These are phyloP conservation scores for Penicillium polonicum DNA, from an alignment of 2,329 filamentous ascomycete species.

Conservation along the genomic window DNA sequence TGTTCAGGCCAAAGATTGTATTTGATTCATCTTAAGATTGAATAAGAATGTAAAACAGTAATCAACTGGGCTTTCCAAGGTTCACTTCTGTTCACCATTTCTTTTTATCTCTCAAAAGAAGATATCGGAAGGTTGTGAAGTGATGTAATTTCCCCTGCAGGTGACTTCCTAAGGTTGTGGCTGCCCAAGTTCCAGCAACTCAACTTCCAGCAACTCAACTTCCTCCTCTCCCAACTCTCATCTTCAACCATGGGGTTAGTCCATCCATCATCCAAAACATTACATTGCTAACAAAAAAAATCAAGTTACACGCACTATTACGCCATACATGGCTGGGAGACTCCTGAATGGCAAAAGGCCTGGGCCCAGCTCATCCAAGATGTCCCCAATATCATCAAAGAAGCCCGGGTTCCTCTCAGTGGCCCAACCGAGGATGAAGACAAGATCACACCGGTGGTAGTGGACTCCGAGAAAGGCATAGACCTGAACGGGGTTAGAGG, in stretches of 20 bases:
- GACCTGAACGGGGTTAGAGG: conserved; percentile 11
- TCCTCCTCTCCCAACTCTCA: background rate
- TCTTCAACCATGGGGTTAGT: background rate
- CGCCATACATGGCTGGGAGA: conserved; percentile 8
- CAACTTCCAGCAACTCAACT: background rate
- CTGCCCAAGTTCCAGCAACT: background rate
- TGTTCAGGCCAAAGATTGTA: background rate
- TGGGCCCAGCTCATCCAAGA: conserved; percentile 20
- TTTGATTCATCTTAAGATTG: background rate
- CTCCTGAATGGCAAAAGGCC: conserved; percentile 14
- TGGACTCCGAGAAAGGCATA: conserved; percentile 9
- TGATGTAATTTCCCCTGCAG: background rate
- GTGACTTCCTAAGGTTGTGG: background rate
- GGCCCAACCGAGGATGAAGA: background rate
- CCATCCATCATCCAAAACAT: background rate
- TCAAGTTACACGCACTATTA: conserved; percentile 22
- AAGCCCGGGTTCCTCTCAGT: background rate
- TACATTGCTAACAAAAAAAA: background rate
- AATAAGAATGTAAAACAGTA: background rate
- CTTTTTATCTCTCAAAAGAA: background rate
- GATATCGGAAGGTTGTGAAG: background rate
- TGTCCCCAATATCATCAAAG: conserved; percentile 9
- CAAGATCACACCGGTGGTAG: background rate
- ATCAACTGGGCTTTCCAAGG: background rate
- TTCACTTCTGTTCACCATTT: too few relatives aligned